Percentiles rank a stretch among this genome's conserved stretches.
These are phyloP conservation scores for Boletellus ananas DNA, from an alignment of 768 basidiomycete genomes.

Conservation along the genomic window DNA sequence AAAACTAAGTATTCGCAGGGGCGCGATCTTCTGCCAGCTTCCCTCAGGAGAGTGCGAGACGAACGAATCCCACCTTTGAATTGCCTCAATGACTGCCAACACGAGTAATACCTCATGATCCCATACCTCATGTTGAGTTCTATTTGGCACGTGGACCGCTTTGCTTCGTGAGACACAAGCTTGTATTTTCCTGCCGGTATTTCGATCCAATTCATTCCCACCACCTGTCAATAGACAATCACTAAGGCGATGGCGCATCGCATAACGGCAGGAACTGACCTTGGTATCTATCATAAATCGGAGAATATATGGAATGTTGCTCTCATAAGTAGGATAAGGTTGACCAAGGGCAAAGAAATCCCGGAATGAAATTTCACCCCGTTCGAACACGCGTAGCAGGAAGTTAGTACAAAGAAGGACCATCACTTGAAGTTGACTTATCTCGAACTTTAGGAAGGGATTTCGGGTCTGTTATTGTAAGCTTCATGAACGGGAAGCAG, in stretches of 20 bases:
- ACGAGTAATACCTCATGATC: not conserved
- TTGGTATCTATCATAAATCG: conserved; percentile 99
- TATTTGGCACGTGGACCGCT: conserved; percentile 82
- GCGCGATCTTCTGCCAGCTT: conserved; percentile 88
- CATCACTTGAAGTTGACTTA: conserved; percentile 44
- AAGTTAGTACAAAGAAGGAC: conserved; percentile 10
- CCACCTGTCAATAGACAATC: conserved; percentile 49
- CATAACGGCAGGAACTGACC: conserved; percentile 37
- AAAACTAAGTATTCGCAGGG: conserved; percentile 90
- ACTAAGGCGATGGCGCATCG: not conserved
- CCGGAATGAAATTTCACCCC: conserved; percentile 65
- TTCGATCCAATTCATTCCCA: conserved; percentile 99
- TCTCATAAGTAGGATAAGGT: conserved; percentile 76
- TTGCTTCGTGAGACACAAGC: conserved; percentile 51
- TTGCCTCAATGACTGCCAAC: conserved; percentile 4
- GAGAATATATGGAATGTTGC: conserved; percentile 86
- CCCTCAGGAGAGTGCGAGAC: conserved; percentile 91
- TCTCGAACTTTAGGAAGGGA: conserved; percentile 87
- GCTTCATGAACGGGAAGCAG: conserved; percentile 75
- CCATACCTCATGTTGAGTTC: conserved; percentile 75
- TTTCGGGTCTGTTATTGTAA: conserved; percentile 70
- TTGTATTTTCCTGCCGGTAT: conserved; percentile 79
- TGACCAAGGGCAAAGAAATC: conserved; percentile 49
- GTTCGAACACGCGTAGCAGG: conserved; percentile 59
- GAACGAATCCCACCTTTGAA: conserved; percentile 70